Evolutionary conservation across 306 rosid species (phyloP).

Genomic region (Rosa multiflora): DNA sequence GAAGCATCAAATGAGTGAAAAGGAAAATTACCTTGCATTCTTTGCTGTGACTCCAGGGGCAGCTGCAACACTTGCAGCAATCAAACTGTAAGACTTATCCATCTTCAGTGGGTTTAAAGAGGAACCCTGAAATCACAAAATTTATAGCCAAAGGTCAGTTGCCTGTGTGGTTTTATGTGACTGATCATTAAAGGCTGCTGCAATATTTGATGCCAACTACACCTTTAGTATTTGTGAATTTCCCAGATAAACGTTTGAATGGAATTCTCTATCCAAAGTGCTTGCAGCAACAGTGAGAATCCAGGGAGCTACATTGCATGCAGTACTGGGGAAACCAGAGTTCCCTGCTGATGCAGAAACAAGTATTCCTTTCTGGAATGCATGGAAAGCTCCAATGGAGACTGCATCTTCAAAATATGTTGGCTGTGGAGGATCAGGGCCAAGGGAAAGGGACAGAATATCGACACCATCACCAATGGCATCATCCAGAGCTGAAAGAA

Average conservation of each 20-base stretch:
- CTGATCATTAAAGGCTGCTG: neutral
- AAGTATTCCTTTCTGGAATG: conserved; percentile 58
- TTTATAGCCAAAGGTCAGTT: conserved; percentile 2
- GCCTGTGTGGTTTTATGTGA: neutral
- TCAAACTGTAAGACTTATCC: conserved; percentile 43
- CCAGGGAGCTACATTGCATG: conserved; percentile 77
- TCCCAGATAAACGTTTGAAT: conserved; percentile 56
- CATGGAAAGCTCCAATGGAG: conserved; percentile 64
- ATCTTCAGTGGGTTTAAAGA: conserved; percentile 64
- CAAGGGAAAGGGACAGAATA: conserved; percentile 65
- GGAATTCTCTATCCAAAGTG: conserved; percentile 55
- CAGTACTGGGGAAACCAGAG: conserved; percentile 59
- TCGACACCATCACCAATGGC: conserved; percentile 71
- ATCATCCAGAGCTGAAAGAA: conserved; percentile 65
- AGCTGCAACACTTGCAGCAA: conserved; percentile 58
- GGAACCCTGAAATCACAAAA: conserved; percentile 44
- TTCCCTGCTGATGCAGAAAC: conserved; percentile 79
- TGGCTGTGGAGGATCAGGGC: conserved; percentile 61
- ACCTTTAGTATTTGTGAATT: conserved; percentile 62
- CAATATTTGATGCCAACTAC: conserved; percentile 8
- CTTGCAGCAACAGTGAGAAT: conserved; percentile 81
- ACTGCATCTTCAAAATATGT: conserved; percentile 45
- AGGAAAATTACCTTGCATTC: conserved; percentile 56
- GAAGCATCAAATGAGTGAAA: neutral
- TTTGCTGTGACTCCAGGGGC: conserved; percentile 44